Evolutionary conservation across 768 basidiomycete species (phyloP), one percentile per base, ranked within the genome.

Genomic region (Kwoniella dejecticola): DNA sequence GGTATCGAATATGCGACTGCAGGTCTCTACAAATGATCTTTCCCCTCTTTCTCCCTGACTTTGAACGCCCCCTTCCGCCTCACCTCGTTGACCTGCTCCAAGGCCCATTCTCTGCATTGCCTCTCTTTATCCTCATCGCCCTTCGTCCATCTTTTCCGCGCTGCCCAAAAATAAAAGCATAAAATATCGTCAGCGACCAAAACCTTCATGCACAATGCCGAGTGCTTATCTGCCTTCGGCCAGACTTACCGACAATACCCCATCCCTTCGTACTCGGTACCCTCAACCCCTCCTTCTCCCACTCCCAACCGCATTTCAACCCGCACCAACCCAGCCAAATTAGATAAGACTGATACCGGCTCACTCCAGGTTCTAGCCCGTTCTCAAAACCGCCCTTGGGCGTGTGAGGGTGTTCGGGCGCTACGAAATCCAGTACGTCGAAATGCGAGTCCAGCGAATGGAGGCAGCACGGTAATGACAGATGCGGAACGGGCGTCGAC

Each of bases 251-350:
- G 29, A 95, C 79, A 52, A 96, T 83, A 0, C 88, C 90, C 91
- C 93, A 96, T 72, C 92, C 92, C 60, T 91, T 84, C 40, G 95
- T 96, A 76, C 89, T 91, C 1, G 94, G 94, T 12, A 98, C 94
- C 62, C 95, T 82, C 67, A 98, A 77, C 24, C 82, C 84, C 78
- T 98, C 95, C 56, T 86, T 86, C 77, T 96, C 94, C 12, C 92
- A 82, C 62, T 85, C 82, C 89, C 92, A 97, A 2, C 94, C 95
- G 74, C 87, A 89, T 69, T 85, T 80, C 58, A 84, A 69, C 42
- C 87, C 88, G 62, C 90, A 75, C 56, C 82, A 82, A 0, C 90
- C 90, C 31, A 98, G 79, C 89, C 90, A 98, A 57, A 90, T 87
- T 21, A 92, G 82, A 80, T 95, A 98, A 73, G 83, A 83, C 57